Conservation (phyloP, 805 yeast genomes). For the Wickerhamomyces bovis region DNA sequence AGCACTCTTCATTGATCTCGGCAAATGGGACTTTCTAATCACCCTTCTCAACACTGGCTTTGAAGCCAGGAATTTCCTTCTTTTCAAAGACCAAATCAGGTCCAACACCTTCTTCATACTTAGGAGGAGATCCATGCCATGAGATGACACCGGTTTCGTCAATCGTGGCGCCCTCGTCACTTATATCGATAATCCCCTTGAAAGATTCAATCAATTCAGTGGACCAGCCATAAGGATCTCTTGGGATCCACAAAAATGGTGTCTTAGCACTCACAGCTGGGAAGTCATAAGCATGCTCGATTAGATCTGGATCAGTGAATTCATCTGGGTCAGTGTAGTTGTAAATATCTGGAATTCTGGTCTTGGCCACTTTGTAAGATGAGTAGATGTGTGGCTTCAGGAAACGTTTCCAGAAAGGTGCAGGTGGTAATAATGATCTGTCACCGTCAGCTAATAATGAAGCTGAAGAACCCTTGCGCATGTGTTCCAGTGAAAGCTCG, state of each 20-base stretch:
- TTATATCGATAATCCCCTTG: conserved; percentile 48
- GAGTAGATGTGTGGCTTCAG: conserved; percentile 50
- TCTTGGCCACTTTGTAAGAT: conserved; percentile 42
- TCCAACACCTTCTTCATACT: conserved; percentile 16
- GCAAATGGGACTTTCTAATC: neutral
- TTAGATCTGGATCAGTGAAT: conserved; percentile 28
- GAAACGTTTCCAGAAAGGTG: conserved; percentile 41
- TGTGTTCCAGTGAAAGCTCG: conserved; percentile 15
- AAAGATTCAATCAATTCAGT: conserved; percentile 50
- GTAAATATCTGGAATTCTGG: conserved; percentile 54
- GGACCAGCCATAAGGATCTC: conserved; percentile 82
- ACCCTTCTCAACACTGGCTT: neutral
- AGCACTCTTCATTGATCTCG: neutral
- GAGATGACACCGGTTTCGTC: conserved; percentile 41
- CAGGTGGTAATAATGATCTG: conserved; percentile 25
- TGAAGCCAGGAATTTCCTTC: neutral
- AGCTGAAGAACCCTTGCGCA: conserved; percentile 26
- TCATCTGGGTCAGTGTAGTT: conserved; percentile 43
- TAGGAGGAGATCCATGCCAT: conserved; percentile 50
- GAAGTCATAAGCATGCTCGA: conserved; percentile 61
- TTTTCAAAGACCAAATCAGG: neutral
- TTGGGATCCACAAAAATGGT: conserved; percentile 90
- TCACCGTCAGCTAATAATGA: conserved; percentile 70
- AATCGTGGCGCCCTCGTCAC: conserved; percentile 63
- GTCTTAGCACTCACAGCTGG: conserved; percentile 67